Evolutionary conservation across 2,329 filamentous ascomycete species (phyloP).

Genomic region (Diaporthe sp.): DNA sequence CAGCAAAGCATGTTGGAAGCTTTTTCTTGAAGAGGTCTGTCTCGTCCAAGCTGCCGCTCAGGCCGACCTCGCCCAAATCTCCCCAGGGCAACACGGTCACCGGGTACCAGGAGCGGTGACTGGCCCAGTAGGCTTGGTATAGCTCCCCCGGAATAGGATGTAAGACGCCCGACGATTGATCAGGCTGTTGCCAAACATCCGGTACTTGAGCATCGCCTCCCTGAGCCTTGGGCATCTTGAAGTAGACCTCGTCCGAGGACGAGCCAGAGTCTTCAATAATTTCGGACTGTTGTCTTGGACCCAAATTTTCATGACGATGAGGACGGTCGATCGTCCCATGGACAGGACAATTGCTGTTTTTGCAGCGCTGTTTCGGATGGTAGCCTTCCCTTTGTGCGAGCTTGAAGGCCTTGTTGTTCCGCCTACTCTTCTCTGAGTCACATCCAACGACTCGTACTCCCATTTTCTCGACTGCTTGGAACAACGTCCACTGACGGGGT

Average conservation of each 20-base stretch:
- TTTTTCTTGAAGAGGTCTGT: not conserved
- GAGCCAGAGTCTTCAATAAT: not conserved
- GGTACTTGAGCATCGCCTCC: not conserved
- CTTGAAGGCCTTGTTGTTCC: not conserved
- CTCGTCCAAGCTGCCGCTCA: not conserved
- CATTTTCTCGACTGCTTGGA: not conserved
- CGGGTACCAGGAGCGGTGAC: not conserved
- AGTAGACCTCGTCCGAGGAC: not conserved
- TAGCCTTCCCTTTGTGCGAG: not conserved
- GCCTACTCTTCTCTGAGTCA: not conserved
- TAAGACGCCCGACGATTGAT: not conserved
- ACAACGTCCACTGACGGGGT: not conserved
- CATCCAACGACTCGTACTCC: not conserved
- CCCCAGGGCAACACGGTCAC: slow-evolving; percentile 1
- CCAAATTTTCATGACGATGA: not conserved
- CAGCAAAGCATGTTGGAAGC: not conserved
- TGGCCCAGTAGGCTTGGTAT: slow-evolving; percentile 1
- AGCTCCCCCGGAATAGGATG: not conserved
- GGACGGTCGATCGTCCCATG: not conserved
- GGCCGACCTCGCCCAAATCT: not conserved
- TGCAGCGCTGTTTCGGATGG: not conserved
- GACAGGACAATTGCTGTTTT: not conserved
- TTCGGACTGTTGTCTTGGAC: not conserved
- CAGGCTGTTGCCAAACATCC: not conserved
- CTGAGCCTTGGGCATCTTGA: too few relatives aligned